phyloP scores from a whole-genome alignment of 805 yeast species.

The Yarrowia sp. region DNA sequence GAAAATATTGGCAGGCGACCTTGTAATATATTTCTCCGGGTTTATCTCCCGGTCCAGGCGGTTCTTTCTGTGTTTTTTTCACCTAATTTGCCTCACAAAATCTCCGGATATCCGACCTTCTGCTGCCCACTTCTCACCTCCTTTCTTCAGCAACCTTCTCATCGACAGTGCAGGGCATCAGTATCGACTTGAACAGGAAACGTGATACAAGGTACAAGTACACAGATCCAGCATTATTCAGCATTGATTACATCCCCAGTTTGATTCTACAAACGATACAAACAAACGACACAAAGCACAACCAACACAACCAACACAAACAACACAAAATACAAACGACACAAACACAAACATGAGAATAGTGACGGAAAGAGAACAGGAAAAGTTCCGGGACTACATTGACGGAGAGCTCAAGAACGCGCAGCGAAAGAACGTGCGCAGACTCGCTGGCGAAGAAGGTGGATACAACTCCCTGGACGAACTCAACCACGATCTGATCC shows the following conservation, averaged over 20 bases:
- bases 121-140: background rate
- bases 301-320: too few species aligned
- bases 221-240: too few species aligned
- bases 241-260: too few species aligned
- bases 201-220: too few species aligned
- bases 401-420: conserved; percentile 33
- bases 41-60: too few species aligned
- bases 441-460: conserved; percentile 28
- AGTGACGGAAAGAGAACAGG: conserved; percentile 27
- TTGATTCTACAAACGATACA: too few species aligned
- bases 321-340: too few species aligned
- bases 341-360: background rate
- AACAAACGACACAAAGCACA: background rate
- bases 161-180: background rate
- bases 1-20: too few species aligned
- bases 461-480: background rate
- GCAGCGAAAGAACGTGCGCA: conserved; percentile 33
- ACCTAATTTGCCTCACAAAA: background rate
- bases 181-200: too few species aligned
- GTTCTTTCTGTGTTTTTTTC: too few species aligned
- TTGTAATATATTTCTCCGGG: too few species aligned
- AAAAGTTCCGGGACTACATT: conserved; percentile 30
- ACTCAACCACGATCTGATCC: conserved; percentile 44
- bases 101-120: background rate
- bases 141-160: background rate